Evolutionary conservation across 2,329 filamentous ascomycete species (phyloP).

Genomic region (Albophoma yamanashiensis): DNA sequence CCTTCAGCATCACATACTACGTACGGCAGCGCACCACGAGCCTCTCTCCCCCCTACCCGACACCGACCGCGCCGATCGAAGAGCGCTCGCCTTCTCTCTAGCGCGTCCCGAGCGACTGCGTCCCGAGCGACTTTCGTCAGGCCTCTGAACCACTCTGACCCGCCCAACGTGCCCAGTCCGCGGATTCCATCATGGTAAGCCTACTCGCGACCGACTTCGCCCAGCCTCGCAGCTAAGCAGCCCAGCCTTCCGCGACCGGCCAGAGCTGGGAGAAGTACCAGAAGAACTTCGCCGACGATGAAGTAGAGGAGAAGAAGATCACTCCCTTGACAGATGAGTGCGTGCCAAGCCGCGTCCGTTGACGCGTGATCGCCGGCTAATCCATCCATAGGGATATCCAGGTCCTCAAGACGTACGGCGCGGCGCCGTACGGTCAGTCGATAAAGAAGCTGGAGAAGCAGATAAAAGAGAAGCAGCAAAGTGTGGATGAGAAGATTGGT

Average conservation of each 20-base stretch:
- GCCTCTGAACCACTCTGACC: neutral
- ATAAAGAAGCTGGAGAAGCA: conserved; percentile 98
- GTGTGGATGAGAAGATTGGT: conserved; percentile 97
- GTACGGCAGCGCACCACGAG: neutral
- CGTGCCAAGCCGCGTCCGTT: conserved; percentile 20
- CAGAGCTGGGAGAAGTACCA: conserved; percentile 97
- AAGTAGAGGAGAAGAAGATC: conserved; percentile 99
- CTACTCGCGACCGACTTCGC: conserved; percentile 3
- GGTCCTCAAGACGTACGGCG: conserved; percentile 97
- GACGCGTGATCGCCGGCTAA: conserved; percentile 12
- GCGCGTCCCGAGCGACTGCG: neutral
- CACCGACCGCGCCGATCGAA: neutral
- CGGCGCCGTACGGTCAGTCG: conserved; percentile 85
- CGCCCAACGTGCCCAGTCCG: conserved; percentile 11
- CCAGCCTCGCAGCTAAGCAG: conserved; percentile 11
- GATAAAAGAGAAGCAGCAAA: conserved; percentile 98
- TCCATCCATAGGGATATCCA: conserved; percentile 72
- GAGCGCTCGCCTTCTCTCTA: neutral
- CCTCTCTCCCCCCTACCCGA: neutral
- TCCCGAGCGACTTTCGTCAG: neutral
- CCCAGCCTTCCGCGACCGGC: conserved; percentile 85
- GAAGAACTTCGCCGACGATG: conserved; percentile 94
- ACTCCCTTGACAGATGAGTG: conserved; percentile 94
- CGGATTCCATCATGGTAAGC: conserved; percentile 32
- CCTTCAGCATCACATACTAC: conserved; percentile 16